Conservation (phyloP, 352 stramenopile species). For the Phytophthora vignae region DNA sequence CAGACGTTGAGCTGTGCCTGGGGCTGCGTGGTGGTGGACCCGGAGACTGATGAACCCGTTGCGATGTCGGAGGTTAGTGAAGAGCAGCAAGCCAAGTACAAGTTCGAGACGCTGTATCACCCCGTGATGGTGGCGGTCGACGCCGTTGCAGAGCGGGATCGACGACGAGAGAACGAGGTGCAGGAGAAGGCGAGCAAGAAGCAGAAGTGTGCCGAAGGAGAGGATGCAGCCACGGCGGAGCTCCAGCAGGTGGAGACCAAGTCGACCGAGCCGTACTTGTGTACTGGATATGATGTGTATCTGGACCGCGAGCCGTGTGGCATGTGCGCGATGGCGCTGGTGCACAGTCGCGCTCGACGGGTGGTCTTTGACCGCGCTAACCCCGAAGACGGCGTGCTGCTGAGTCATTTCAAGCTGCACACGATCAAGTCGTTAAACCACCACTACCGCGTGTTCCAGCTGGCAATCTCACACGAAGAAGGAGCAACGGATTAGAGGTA, state of each 20-base stretch:
- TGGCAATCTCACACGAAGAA: constrained; percentile 16
- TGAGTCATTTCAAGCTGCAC: constrained; percentile 73
- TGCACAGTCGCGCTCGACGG: constrained; percentile 85
- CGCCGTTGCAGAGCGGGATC: constrained; percentile 68
- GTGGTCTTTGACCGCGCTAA: constrained; percentile 81
- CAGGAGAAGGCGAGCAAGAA: constrained; percentile 42
- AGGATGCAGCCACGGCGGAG: constrained; percentile 6
- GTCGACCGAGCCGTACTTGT: constrained; percentile 78
- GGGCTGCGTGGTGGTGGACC: constrained; percentile 69
- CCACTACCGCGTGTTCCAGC: constrained; percentile 86
- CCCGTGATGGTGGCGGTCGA: constrained; percentile 78
- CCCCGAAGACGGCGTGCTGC: constrained; percentile 63
- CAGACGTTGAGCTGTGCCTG: constrained; percentile 44
- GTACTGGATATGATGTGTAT: constrained; percentile 90
- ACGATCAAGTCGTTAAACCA: constrained; percentile 91
- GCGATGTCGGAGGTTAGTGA: constrained; percentile 36
- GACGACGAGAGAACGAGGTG: constrained; percentile 38
- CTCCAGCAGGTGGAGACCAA: constrained; percentile 13
- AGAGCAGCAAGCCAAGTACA: constrained; percentile 31
- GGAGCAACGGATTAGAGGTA: background rate
- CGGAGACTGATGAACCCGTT: constrained; percentile 36
- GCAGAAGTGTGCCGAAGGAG: constrained; percentile 32
- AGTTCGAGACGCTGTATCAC: constrained; percentile 68
- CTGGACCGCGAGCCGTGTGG: constrained; percentile 85
- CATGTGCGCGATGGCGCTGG: constrained; percentile 92